Percentiles rank a stretch among this genome's conserved stretches.
Conservation (phyloP, 208 protist genomes). For the Acanthamoeba lenticulata region DNA sequence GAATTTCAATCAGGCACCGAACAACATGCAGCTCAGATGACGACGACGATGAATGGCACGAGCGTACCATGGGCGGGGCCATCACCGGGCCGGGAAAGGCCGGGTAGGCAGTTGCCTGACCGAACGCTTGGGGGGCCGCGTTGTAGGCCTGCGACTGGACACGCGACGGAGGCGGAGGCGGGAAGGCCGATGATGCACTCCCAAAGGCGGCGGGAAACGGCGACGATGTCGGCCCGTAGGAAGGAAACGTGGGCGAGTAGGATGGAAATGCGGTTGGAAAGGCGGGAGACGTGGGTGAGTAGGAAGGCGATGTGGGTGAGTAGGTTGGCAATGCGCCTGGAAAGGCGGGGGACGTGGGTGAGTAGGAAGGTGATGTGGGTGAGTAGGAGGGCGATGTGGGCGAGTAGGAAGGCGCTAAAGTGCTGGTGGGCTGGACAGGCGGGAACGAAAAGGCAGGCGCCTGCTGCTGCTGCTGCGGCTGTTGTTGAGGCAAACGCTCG, state of each 20-base stretch:
- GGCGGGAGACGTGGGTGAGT: background rate
- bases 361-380: background rate
- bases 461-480: background rate
- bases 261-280: background rate
- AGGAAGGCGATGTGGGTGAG: background rate
- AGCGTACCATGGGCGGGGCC: no score
- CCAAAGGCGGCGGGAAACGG: background rate
- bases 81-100: no score
- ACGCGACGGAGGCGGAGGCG: background rate
- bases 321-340: background rate
- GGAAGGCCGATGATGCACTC: background rate
- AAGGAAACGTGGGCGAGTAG: background rate
- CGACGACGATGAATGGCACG: no score
- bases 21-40: no score
- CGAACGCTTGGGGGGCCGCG: no score
- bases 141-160: no score
- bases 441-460: no score
- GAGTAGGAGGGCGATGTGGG: background rate
- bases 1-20: no score
- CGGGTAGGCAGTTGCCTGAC: no score
- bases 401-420: background rate
- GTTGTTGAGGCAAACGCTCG: background rate
- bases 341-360: background rate
- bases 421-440: no score
- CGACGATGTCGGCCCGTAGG: background rate